phyloP scores from a whole-genome alignment of 31 red algal genomes.

The Asparagopsis taxiformis region DNA sequence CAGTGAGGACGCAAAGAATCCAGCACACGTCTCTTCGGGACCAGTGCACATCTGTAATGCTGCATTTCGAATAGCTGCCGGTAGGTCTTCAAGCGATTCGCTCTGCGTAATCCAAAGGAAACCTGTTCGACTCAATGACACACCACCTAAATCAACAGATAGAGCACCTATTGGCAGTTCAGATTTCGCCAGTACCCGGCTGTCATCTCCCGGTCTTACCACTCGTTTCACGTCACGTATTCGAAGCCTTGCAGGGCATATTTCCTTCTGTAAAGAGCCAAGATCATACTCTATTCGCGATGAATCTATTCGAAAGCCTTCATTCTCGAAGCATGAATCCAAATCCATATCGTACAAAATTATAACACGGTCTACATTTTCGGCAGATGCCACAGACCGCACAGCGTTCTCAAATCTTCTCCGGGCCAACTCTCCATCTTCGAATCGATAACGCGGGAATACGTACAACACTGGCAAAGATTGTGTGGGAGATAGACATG shows the following conservation, averaged over 20 bases:
- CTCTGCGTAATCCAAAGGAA: constrained; percentile 47
- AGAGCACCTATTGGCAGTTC: constrained; percentile 24
- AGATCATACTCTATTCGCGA: constrained; percentile 4
- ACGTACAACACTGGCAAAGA: constrained; percentile 71
- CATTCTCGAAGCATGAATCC: constrained; percentile 22
- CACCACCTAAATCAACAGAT: not conserved
- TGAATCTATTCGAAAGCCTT: constrained; percentile 17
- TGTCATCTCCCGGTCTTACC: not conserved
- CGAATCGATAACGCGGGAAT: constrained; percentile 36
- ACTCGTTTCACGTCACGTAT: constrained; percentile 7
- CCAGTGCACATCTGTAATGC: constrained; percentile 37
- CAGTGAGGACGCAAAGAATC: constrained; percentile 5
- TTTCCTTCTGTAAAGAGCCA: not conserved
- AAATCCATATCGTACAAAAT: constrained; percentile 61
- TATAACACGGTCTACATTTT: constrained; percentile 22
- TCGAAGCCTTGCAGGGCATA: constrained; percentile 22
- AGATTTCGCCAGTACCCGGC: not conserved
- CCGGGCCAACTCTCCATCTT: not conserved
- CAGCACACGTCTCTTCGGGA: constrained; percentile 7
- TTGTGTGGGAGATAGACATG: constrained; percentile 75
- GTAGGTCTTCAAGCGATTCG: not conserved
- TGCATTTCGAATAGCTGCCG: constrained; percentile 34
- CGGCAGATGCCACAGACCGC: not conserved
- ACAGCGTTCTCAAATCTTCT: constrained; percentile 17
- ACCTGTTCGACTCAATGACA: constrained; percentile 16